Evolutionary conservation across 345 rosid species (phyloP), one percentile per base, ranked within the genome.

Genomic region (Acer campestre): DNA sequence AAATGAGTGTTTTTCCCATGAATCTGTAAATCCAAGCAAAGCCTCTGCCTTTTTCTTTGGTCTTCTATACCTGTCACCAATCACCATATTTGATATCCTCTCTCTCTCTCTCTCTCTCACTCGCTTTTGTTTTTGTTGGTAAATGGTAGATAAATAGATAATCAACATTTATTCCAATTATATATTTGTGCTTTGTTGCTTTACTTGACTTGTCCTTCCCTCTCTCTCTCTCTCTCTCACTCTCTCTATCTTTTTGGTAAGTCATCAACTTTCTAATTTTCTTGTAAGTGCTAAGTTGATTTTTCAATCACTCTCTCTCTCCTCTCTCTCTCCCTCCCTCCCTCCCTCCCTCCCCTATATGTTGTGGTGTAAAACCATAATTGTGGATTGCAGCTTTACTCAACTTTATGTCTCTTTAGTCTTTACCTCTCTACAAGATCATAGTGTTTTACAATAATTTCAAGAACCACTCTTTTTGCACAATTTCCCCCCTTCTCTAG

Each of bases 11-110:
- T 65, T 68, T 68, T 70, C 71, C 55, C 55, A 77, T 75, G 82
- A 85, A 83, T 75, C 85, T 85, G 88, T 68, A 68, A 78, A 75
- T 79, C 80, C 79, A 85, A 89, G 91, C 85, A 78, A 86, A 71
- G 58, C 22, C 77, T 56, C 77, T 56, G 13, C 74, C 74, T 67
- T 86, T 80, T 79, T 74, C 76, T 74, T 74, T 56, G 56, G 67
- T 68, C 69, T 85, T 78, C 79, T 61, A 44, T 70, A 22, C 70
- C 66, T 46, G 71, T 82, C 76, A 53, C 48, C 59, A 25, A 68
- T 82, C 76, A 53, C 48, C 59, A 25, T 55, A 20, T 20, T 59
- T 46, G 49, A 46, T 46, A 46, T 10, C 13, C 49, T 11, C 49
- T 46, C 49, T 46, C 48, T 44, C 48, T 44, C 48, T 42, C 46